phyloP scores from a whole-genome alignment of 768 basidiomycete genomes.

The Tulasnella sp. region DNA sequence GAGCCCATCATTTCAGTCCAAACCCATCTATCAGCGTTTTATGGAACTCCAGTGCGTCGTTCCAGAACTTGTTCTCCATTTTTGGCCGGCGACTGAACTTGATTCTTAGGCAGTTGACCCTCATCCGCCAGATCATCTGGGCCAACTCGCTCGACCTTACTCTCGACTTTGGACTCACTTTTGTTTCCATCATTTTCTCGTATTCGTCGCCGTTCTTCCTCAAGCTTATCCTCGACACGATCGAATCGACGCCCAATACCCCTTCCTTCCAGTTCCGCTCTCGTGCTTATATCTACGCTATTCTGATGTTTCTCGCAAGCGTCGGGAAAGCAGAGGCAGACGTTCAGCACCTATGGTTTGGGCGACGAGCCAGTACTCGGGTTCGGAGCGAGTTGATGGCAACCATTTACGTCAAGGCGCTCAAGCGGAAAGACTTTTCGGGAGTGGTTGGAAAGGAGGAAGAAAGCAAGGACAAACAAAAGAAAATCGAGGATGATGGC shows the following conservation, averaged over 20 bases:
- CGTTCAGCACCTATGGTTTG: conserved; percentile 52
- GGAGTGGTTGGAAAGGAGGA: conserved; percentile 59
- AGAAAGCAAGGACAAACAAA: conserved; percentile 14
- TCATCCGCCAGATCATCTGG: conserved; percentile 29
- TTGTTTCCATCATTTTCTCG: conserved; percentile 51
- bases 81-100: neutral
- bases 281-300: conserved; percentile 71
- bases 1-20: conserved; percentile 63
- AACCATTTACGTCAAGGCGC: conserved; percentile 79
- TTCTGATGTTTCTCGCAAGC: conserved; percentile 64
- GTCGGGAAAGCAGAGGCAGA: conserved; percentile 48
- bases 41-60: conserved; percentile 27
- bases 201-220: conserved; percentile 67
- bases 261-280: conserved; percentile 43
- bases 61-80: neutral
- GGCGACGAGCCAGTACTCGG: conserved; percentile 67
- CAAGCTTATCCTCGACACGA: conserved; percentile 46
- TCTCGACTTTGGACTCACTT: conserved; percentile 63
- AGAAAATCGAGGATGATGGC: conserved; percentile 29
- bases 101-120: neutral
- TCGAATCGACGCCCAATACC: conserved; percentile 23
- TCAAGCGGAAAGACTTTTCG: conserved; percentile 78
- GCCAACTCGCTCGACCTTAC: conserved; percentile 48
- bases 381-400: conserved; percentile 79
- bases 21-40: conserved; percentile 58